Conservation (phyloP, 2,329 filamentous ascomycete genomes). For the Microdochium paspali region DNA sequence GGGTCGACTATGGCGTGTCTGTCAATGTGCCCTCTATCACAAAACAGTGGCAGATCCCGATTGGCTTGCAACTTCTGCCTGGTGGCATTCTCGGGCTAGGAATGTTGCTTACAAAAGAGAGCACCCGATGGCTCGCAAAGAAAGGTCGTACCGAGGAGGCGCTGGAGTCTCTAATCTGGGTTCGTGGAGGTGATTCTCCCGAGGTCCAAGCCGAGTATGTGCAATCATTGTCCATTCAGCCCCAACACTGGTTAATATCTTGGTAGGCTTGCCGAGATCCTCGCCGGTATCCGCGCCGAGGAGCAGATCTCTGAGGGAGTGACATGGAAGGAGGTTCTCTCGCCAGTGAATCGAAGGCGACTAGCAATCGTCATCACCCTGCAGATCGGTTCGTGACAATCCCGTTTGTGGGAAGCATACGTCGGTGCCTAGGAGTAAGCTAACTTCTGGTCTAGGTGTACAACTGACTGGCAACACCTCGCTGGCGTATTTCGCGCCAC, state of each 20-base stretch:
- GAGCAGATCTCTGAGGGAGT: slow-evolving; percentile 31
- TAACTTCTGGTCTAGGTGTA: slow-evolving; percentile 12
- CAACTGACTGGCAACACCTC: slow-evolving; percentile 42
- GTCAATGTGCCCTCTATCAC: slow-evolving; percentile 25
- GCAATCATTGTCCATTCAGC: no score
- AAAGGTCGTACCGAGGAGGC: slow-evolving; percentile 34
- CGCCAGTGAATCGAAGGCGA: slow-evolving; percentile 35
- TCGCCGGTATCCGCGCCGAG: slow-evolving; percentile 37
- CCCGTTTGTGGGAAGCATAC: no score
- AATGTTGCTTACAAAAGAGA: slow-evolving; percentile 39
- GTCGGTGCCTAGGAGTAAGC: background rate
- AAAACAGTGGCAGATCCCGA: slow-evolving; percentile 40
- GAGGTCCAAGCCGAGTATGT: slow-evolving; percentile 25
- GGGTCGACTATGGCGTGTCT: slow-evolving; percentile 36
- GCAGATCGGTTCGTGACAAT: slow-evolving; percentile 27
- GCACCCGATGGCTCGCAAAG: slow-evolving; percentile 34
- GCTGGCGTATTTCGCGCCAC: slow-evolving; percentile 40
- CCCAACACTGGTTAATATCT: background rate
- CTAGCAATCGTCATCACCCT: slow-evolving; percentile 39
- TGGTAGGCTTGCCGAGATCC: slow-evolving; percentile 27
- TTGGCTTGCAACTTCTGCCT: slow-evolving; percentile 35
- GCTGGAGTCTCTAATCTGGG: slow-evolving; percentile 36
- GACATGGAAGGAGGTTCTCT: slow-evolving; percentile 33
- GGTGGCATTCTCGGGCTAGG: slow-evolving; percentile 35
- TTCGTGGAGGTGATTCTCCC: slow-evolving; percentile 31